phyloP scores from a whole-genome alignment of 371 early-diverging fungal species.

The Syncephalis fuscata region DNA sequence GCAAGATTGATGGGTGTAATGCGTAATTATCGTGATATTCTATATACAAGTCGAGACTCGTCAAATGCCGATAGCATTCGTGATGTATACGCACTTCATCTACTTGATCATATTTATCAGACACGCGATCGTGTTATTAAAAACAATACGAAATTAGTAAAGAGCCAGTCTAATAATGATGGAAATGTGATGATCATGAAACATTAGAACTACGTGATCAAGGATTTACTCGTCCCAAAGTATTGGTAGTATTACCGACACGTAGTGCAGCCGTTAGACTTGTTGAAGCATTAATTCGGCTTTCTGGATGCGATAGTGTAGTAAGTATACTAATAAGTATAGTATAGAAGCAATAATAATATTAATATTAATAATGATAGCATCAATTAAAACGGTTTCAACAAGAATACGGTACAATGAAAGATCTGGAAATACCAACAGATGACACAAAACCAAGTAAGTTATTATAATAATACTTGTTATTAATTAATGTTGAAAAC shows the following conservation, averaged over 20 bases:
- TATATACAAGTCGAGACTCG: not conserved
- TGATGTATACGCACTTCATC: not conserved
- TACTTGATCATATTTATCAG: slow-evolving; percentile 11
- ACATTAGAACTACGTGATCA: slow-evolving; percentile 75
- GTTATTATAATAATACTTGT: not conserved
- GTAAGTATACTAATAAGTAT: not conserved
- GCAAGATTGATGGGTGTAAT: not conserved
- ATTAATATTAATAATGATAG: not conserved
- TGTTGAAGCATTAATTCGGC: slow-evolving; percentile 49
- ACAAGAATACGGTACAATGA: too few species aligned
- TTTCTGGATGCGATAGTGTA: slow-evolving; percentile 28
- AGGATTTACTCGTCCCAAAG: slow-evolving; percentile 88
- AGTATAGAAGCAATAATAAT: not conserved
- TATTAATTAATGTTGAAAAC: not conserved
- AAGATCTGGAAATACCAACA: too few species aligned
- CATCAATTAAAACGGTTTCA: too few species aligned
- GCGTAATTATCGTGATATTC: not conserved
- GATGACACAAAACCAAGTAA: not conserved
- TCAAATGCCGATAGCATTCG: slow-evolving; percentile 7
- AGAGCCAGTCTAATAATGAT: slow-evolving; percentile 15
- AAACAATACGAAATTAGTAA: slow-evolving; percentile 55
- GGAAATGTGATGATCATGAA: slow-evolving; percentile 17
- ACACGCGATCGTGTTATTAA: slow-evolving; percentile 58
- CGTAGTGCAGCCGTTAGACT: slow-evolving; percentile 66
- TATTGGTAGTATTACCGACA: slow-evolving; percentile 79